Percentiles rank a stretch among this genome's conserved stretches.
phyloP scores from a whole-genome alignment of 495 filamentous ascomycete species.

The Lichenothelia convexa region DNA sequence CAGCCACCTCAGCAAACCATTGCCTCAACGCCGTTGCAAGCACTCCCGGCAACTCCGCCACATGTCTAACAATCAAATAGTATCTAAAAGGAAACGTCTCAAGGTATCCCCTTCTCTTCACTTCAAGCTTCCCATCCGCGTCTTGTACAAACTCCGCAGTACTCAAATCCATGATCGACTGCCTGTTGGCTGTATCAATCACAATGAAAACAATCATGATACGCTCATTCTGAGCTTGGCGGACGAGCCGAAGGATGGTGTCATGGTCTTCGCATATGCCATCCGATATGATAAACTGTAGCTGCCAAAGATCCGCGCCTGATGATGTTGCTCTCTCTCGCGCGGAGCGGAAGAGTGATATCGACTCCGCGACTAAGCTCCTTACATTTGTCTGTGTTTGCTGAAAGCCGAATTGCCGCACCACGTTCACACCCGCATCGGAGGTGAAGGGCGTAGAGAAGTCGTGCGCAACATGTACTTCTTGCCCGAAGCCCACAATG shows the following conservation, averaged over 20 bases:
- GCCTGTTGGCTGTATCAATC: conserved; percentile 49
- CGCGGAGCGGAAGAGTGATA: conserved; percentile 65
- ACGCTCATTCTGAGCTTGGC: conserved; percentile 74
- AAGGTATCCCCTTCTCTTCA: conserved; percentile 67
- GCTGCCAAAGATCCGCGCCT: conserved; percentile 85
- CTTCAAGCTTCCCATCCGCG: conserved; percentile 38
- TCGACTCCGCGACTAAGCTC: conserved; percentile 54
- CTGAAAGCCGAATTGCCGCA: conserved; percentile 72
- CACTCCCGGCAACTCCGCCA: conserved; percentile 75
- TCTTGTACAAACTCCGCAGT: conserved; percentile 59
- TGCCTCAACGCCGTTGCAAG: conserved; percentile 76
- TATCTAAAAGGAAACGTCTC: conserved; percentile 93
- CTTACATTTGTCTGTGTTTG: conserved; percentile 72
- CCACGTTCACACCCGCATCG: conserved; percentile 63
- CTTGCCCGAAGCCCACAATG: conserved; percentile 74
- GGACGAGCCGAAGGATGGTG: conserved; percentile 57
- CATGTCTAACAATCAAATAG: conserved; percentile 83
- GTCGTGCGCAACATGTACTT: conserved; percentile 72
- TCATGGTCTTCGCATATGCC: conserved; percentile 83
- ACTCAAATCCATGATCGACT: conserved; percentile 62
- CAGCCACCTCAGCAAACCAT: conserved; percentile 86
- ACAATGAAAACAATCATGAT: conserved; percentile 98
- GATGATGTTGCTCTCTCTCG: conserved; percentile 37
- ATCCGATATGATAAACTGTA: conserved; percentile 82
- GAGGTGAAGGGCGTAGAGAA: conserved; percentile 69